Base-by-base conservation (phyloP, 352 stramenopile species). In the Phytopythium montanum region DNA sequence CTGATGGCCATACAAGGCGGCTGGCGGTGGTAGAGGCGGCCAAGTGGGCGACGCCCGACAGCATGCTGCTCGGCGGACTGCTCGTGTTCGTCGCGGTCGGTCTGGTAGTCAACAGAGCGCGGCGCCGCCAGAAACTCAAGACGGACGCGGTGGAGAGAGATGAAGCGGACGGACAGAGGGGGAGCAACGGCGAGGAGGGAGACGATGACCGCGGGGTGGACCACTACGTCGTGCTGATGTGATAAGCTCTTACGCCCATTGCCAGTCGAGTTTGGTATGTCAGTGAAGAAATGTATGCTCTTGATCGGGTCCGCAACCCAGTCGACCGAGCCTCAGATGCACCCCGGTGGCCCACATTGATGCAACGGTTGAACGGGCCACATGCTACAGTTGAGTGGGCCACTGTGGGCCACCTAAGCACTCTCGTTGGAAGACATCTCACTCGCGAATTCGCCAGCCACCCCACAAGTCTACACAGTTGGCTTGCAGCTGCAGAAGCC, bases 71-170 rank as follows among this genome's bases (percentile, higher is more conserved):
- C 33, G 51, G 51, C 3, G 51, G 16, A 2, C 31, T 56, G 9
- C 29, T 56, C 9, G 33, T 56, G 33, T 34, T 56, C 21, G 28
- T 56, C 10, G 51, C n/a, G 19, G 51, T 45, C 21, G 51, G 51
- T 13, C 19, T 56, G n/a, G 51, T 34, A 21, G 51, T 56, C 4
- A 38, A 38, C 31, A 45, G 21, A 21, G 31, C 33, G 29, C 51
- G 51, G 2, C 51, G 33, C 6, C 51, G 51, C 2, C 29, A 29
- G 12, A 56, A 56, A 23, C 31, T 56, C 19, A 56, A 56, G 51
- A 45, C 18, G 33, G 51, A 56, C 51, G 31, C 21, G 44, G 2
- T 33, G 3, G 44, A 51, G 23, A 9, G 44, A 51, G 44, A 51
- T 8, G 44, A 33, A 1, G 13, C 33, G 23, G 44, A 51, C 12